A percentile compares a stretch with the other conserved stretches of the same genome.
These are phyloP conservation scores for Trichoderma sp. DNA, from an alignment of 2,329 filamentous ascomycete genomes.

Conservation along the genomic window DNA sequence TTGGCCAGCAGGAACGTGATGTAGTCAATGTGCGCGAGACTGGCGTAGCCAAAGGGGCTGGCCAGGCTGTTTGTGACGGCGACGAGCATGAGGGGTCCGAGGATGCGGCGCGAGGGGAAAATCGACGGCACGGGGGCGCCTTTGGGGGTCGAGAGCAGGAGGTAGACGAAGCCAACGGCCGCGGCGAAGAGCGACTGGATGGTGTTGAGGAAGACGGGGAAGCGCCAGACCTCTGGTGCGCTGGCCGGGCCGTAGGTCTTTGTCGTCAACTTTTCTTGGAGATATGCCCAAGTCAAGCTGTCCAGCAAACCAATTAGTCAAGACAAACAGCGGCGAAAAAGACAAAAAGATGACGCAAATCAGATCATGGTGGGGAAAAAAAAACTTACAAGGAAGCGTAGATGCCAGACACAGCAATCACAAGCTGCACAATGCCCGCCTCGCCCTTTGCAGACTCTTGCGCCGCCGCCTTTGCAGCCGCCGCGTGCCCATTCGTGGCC, in stretches of 20 bases:
- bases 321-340: neutral
- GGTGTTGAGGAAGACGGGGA: slow-evolving; percentile 93
- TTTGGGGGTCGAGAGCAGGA: slow-evolving; percentile 63
- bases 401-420: slow-evolving; percentile 90
- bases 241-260: slow-evolving; percentile 73
- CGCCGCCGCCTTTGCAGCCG: slow-evolving; percentile 34
- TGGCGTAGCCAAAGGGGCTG: slow-evolving; percentile 94
- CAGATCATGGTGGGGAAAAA: neutral
- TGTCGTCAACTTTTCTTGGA: slow-evolving; percentile 97
- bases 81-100: slow-evolving; percentile 80
- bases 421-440: slow-evolving; percentile 72
- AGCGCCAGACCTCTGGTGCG: slow-evolving; percentile 80
- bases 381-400: slow-evolving; percentile 87
- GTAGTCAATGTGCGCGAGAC: slow-evolving; percentile 92
- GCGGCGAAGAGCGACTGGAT: slow-evolving; percentile 91
- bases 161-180: slow-evolving; percentile 79
- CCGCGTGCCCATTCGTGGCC: slow-evolving; percentile 35
- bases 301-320: slow-evolving; percentile 2
- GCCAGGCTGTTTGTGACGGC: slow-evolving; percentile 86
- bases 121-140: slow-evolving; percentile 59
- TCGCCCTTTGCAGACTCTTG: slow-evolving; percentile 47
- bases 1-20: slow-evolving; percentile 97
- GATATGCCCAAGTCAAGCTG: slow-evolving; percentile 87
- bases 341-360: neutral
- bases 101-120: slow-evolving; percentile 75